These are phyloP conservation scores for Tulasnella sp. DNA, from an alignment of 768 basidiomycete species.

Conservation along the genomic window DNA sequence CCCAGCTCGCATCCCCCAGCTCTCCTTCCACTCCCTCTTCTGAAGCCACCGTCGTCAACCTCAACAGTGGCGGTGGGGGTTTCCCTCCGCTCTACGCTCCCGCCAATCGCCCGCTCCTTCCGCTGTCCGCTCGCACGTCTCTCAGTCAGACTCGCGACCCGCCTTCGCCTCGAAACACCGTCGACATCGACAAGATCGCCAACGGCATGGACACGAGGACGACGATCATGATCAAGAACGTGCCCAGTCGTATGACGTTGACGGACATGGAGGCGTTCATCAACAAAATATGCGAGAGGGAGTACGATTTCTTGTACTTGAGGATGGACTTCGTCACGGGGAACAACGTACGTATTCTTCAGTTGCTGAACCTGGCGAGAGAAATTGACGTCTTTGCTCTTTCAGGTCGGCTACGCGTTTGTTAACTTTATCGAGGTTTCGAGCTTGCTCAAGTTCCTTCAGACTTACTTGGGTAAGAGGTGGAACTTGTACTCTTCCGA, in stretches of 20 bases:
- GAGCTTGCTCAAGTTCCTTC: slow-evolving; percentile 66
- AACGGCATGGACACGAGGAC: slow-evolving; percentile 68
- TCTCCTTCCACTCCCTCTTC: slow-evolving; percentile 13
- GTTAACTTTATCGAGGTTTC: slow-evolving; percentile 79
- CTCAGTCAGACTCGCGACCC: slow-evolving; percentile 3
- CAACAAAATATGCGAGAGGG: slow-evolving; percentile 40
- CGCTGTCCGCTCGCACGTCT: not conserved
- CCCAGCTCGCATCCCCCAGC: not conserved
- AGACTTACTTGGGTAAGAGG: slow-evolving; percentile 60
- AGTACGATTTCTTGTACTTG: slow-evolving; percentile 79
- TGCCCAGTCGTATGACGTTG: slow-evolving; percentile 35
- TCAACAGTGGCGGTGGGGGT: slow-evolving; percentile 21
- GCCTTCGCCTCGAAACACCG: slow-evolving; percentile 32
- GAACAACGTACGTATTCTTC: slow-evolving; percentile 22
- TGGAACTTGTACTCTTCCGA: slow-evolving; percentile 93
- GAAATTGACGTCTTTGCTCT: not conserved
- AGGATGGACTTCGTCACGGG: slow-evolving; percentile 23
- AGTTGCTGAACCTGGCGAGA: not conserved
- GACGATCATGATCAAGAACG: slow-evolving; percentile 85
- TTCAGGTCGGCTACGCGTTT: slow-evolving; percentile 70
- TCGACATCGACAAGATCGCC: slow-evolving; percentile 64
- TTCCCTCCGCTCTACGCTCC: not conserved
- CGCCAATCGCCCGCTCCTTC: not conserved
- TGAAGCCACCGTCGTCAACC: slow-evolving; percentile 21
- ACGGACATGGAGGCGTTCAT: slow-evolving; percentile 16